Conservation (phyloP, 768 basidiomycete genomes). For the Podaxis sp. region DNA sequence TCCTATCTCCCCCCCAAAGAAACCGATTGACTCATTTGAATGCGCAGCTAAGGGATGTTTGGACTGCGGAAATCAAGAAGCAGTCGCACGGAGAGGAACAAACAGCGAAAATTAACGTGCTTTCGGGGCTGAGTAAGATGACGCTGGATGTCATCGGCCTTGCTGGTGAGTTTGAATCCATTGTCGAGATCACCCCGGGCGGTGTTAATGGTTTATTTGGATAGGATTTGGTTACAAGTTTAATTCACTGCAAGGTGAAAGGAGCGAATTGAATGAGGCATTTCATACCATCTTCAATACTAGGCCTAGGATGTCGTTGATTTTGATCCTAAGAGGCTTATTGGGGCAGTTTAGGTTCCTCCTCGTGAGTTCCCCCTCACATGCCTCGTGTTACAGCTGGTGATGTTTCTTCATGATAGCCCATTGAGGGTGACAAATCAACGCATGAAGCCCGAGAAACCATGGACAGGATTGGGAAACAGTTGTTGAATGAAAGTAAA, state of each 20-base stretch:
- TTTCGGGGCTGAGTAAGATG: slow-evolving; percentile 61
- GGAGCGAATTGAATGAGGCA: slow-evolving; percentile 52
- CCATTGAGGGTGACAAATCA: slow-evolving; percentile 28
- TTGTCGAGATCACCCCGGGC: no score
- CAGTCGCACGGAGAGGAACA: slow-evolving; percentile 21
- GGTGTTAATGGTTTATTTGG: background rate
- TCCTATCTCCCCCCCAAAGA: background rate
- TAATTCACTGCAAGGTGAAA: slow-evolving; percentile 30
- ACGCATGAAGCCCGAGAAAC: slow-evolving; percentile 33
- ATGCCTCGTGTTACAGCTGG: background rate
- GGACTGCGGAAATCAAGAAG: slow-evolving; percentile 29
- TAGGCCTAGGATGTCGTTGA: slow-evolving; percentile 33
- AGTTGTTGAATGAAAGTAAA: slow-evolving; percentile 54
- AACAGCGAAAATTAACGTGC: slow-evolving; percentile 48
- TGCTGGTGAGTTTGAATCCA: slow-evolving; percentile 20
- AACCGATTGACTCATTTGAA: background rate
- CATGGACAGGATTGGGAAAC: slow-evolving; percentile 49
- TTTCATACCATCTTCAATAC: slow-evolving; percentile 52
- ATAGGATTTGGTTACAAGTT: slow-evolving; percentile 37
- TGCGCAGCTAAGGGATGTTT: slow-evolving; percentile 48
- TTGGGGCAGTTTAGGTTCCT: slow-evolving; percentile 31
- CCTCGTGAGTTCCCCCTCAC: background rate
- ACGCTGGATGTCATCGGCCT: slow-evolving; percentile 80
- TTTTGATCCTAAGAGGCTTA: slow-evolving; percentile 31
- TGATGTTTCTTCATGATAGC: slow-evolving; percentile 23